Evolutionary conservation across 805 yeast genomes (phyloP).

Genomic region (Yamadazyma tumulicola): DNA sequence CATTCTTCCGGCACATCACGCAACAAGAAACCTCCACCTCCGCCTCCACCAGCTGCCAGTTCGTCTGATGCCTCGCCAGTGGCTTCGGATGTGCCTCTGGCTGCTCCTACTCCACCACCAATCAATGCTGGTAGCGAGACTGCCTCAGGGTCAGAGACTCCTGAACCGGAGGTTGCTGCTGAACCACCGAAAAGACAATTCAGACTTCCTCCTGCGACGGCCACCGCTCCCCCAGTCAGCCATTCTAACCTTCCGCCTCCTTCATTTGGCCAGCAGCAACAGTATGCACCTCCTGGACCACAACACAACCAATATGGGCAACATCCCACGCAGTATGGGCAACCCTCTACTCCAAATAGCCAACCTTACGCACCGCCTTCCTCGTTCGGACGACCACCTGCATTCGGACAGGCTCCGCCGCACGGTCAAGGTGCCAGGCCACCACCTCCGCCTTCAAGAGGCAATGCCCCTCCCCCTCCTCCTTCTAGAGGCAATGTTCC

Average conservation of each 20-base stretch:
- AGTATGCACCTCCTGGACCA: constrained; percentile 15
- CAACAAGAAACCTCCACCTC: constrained; percentile 40
- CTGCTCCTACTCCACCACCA: constrained; percentile 11
- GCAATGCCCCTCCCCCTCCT: constrained; percentile 14
- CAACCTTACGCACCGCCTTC: constrained; percentile 19
- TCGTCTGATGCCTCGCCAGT: constrained; percentile 7
- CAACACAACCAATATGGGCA: constrained; percentile 3
- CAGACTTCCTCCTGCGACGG: constrained; percentile 35
- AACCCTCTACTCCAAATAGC: constrained; percentile 8
- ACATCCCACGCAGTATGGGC: constrained; percentile 3
- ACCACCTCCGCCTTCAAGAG: constrained; percentile 23
- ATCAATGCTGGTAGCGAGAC: constrained; percentile 9
- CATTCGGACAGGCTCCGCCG: constrained; percentile 7
- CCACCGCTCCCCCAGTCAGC: constrained; percentile 26
- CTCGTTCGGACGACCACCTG: constrained; percentile 11
- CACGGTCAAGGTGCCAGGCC: constrained; percentile 13
- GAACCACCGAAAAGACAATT: constrained; percentile 18
- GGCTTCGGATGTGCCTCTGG: constrained; percentile 8
- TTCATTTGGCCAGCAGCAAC: constrained; percentile 4
- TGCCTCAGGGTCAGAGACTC: constrained; percentile 11
- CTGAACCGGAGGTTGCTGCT: constrained; percentile 7
- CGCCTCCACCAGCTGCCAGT: constrained; percentile 28
- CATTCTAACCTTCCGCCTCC: constrained; percentile 19
- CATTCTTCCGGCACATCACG: constrained; percentile 8
- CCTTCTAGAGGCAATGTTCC: constrained; percentile 12